A percentile compares a stretch with the other conserved stretches of the same genome.
Conservation (phyloP, 192 early-diverging fungal genomes). For the Allomyces javanicus region DNA sequence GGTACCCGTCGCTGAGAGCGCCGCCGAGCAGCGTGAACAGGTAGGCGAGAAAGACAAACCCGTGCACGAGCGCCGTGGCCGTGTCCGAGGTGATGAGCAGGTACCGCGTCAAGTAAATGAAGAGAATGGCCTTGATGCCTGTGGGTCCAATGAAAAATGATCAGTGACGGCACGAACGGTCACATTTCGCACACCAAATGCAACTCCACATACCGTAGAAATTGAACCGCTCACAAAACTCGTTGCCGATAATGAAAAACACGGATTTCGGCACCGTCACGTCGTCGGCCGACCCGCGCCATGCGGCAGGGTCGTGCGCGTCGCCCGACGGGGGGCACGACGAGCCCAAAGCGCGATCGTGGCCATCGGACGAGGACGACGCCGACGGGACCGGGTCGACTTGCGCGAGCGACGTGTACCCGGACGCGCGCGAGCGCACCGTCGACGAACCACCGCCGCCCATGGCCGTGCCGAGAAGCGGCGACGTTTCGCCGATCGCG, state of each 20-base stretch:
- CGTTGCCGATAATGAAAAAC: slow-evolving; percentile 25
- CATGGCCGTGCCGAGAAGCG: too few species aligned
- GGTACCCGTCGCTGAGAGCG: slow-evolving; percentile 45
- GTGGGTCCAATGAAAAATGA: background rate
- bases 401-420: too few species aligned
- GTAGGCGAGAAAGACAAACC: slow-evolving; percentile 43
- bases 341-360: too few species aligned
- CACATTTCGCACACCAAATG: slow-evolving; percentile 14
- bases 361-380: too few species aligned
- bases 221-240: slow-evolving; percentile 43
- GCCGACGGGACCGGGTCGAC: too few species aligned
- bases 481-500: too few species aligned
- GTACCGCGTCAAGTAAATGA: slow-evolving; percentile 14
- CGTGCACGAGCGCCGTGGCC: slow-evolving; percentile 32
- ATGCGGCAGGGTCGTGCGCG: too few species aligned
- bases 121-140: background rate
- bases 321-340: too few species aligned
- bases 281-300: background rate
- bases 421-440: too few species aligned
- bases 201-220: slow-evolving; percentile 42
- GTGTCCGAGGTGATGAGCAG: slow-evolving; percentile 26
- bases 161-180: slow-evolving; percentile 1
- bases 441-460: background rate
- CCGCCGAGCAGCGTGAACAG: slow-evolving; percentile 37
- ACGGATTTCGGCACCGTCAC: background rate